phyloP scores from a whole-genome alignment of 768 basidiomycete genomes.

The Macrolepiota fuliginosa region DNA sequence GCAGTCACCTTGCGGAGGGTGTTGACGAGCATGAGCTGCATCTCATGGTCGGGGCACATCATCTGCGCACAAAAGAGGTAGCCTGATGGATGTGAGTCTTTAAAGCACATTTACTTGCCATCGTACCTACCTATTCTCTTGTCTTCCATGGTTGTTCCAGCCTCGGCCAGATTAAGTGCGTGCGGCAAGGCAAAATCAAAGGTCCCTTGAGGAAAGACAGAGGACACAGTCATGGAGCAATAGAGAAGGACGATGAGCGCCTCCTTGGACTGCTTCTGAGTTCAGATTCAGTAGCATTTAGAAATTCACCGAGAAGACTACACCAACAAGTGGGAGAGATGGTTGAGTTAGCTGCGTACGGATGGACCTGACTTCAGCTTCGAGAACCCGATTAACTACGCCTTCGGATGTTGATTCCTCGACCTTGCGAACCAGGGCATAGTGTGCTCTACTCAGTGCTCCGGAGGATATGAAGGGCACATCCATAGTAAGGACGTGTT shows the following conservation, averaged over 20 bases:
- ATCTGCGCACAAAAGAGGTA: conserved; percentile 76
- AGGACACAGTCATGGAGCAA: conserved; percentile 52
- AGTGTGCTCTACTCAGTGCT: conserved; percentile 73
- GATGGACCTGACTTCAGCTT: conserved; percentile 55
- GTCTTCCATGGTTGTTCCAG: conserved; percentile 55
- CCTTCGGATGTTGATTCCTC: conserved; percentile 59
- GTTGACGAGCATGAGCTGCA: conserved; percentile 83
- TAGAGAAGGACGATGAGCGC: conserved; percentile 68
- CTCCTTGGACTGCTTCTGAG: conserved; percentile 65
- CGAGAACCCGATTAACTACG: conserved; percentile 59
- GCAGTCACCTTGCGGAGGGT: conserved; percentile 71
- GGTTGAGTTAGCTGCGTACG: conserved; percentile 51
- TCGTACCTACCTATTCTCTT: conserved; percentile 59
- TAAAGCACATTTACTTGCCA: neutral
- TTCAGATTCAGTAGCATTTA: conserved; percentile 15
- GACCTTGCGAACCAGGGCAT: conserved; percentile 69
- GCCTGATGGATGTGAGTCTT: conserved; percentile 39
- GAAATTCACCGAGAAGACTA: conserved; percentile 8
- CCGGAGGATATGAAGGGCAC: conserved; percentile 78
- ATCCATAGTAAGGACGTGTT: conserved; percentile 46
- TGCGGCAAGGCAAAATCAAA: conserved; percentile 74
- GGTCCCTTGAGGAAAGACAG: conserved; percentile 37
- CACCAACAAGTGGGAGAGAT: conserved; percentile 53
- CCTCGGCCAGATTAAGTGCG: conserved; percentile 75
- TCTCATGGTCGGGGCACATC: conserved; percentile 66